Base-by-base conservation (phyloP, 495 filamentous ascomycete genomes). In the Parachaetomium inaequale region DNA sequence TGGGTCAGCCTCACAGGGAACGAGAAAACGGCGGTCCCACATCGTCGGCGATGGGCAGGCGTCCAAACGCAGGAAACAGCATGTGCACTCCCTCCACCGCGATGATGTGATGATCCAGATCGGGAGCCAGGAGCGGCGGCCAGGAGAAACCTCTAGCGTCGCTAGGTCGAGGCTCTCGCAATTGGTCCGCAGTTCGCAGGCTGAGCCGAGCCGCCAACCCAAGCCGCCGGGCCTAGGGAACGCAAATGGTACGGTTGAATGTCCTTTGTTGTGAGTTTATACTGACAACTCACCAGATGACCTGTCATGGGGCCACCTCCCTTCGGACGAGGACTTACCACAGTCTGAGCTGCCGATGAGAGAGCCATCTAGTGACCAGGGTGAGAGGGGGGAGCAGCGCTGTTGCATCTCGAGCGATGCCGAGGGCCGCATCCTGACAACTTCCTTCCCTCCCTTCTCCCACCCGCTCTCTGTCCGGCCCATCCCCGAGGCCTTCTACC, bases 111-210 rank as follows among this genome's bases (percentile, higher is more conserved):
- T 38, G 46, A 71, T 79, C 19, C 75, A 66, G 36, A 68, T 79
- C 47, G 76, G 76, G 6, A 77, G 70, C 47, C 75, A 74, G 55
- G 74, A 74, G 38, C 74, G 70, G 54, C 62, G 61, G 3, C 63
- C 70, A 29, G 70, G 65, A 34, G 52, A 58, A 21, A 64, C 51
- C 29, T 67, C 68, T 2, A 69, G 54, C 19, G 34, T 55, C 6
- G 15, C 28, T 42, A 66, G 36, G 6, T 40, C 42, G 7, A 59
- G 32, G 6, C n/a, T 29, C 4, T 26, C 29, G 19, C 38, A 40
- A 36, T 47, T 31, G 15, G 51, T 17, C 26, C 43, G 7, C 42
- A 23, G 10, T 4, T 47, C 40, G 26, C 32, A 42, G 25, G 19
- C 11, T 15, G 32, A 43, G n/a, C 12, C 21, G 6, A 15, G n/a